Base-by-base conservation (phyloP, 257 asterid genomes). In the Przewalskia tangutica region DNA sequence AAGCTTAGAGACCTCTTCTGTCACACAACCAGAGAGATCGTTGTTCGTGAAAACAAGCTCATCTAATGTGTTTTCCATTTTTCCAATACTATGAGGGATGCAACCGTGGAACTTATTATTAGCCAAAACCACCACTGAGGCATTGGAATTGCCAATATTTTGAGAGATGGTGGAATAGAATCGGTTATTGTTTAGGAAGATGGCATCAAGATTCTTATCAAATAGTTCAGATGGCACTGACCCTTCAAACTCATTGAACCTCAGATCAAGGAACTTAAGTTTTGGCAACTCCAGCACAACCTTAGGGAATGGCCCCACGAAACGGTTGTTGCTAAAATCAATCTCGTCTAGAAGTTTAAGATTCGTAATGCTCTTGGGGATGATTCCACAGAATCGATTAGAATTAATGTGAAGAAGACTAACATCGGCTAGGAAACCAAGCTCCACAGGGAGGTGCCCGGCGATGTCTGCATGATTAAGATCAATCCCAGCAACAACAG, bases 201-300 rank as follows among this genome's bases (percentile, higher is more conserved):
- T 89, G 0, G 93, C 98, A 8, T 94, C 98, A 5, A 94, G 82
- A 7, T 46, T 46, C 80, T 76, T 88, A 16, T 84, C 84, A 8
- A 87, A 85, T 1, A 87, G 79, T 14, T 12, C 84, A 2, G 87
- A 68, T 1, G 99, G 97, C 79, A 95, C 17, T 18, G 68, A 78
- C 5, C 99, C 99, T 71, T 95, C 99, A 18, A 95, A 95, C 46
- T 95, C 95, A 16, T 95, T 95, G 90, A 81, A 95, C 89, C 99
- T 78, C 12, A 95, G 82, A 78, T 95, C 99, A 4, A 95, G 88
- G 65, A 59, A 95, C 77, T 90, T 91, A 80, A 95, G 95, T 4
- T 84, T 75, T 0, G 94, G 97, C 40, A 92, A 79, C 8, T 65
- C 87, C 4, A 94, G 36, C 38, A 95, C 92, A 14, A 84, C 92